Base-by-base conservation (phyloP, 164 flowering plant species). In the Euptelea pleiosperma region DNA sequence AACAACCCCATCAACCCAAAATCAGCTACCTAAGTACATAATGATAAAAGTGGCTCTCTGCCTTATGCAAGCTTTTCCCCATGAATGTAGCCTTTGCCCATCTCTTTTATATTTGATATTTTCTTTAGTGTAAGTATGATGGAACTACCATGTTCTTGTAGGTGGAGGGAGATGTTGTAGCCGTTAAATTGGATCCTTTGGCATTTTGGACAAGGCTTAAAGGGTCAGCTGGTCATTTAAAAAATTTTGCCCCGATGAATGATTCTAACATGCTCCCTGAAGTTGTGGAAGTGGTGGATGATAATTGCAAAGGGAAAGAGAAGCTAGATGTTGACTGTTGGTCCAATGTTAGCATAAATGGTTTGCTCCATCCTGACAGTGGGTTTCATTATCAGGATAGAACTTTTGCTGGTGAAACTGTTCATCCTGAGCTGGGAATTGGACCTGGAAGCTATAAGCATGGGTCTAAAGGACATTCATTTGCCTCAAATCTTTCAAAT, bases 141-240 rank as follows among this genome's bases (percentile, higher is more conserved):
- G 47, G 25, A 42, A 21, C 45, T n/a, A 36, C 18, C 22, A 18
- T 52, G 39, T 34, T 45, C 35, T 47, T 68, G 49, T 69, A 94
- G 99, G 77, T 91, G 16, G 99, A 90, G 65, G 97, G 99, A 31
- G 99, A 94, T 63, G 50, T 75, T 58, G 96, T 94, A 43, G 95
- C 82, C 22, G 48, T 90, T 55, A 70, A 65, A 70, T 62, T 94
- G 67, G 95, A 94, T 72, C 86, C 83, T 34, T 69, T 81, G 46
- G 58, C 79, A 43, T 55, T 62, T 18, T 94, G 99, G 97, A 69
- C 85, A 42, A 75, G 69, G 75, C 72, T 94, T 78, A 94, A 85
- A 75, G 97, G 94, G 22, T 75, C 79, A 15, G 61, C 57, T 54
- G 79, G 70, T 8, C 52, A 57, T 58, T 25, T 61, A 3, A 63